phyloP scores from a whole-genome alignment of 2,329 filamentous ascomycete species.

The Plectosphaerella cucumerina region DNA sequence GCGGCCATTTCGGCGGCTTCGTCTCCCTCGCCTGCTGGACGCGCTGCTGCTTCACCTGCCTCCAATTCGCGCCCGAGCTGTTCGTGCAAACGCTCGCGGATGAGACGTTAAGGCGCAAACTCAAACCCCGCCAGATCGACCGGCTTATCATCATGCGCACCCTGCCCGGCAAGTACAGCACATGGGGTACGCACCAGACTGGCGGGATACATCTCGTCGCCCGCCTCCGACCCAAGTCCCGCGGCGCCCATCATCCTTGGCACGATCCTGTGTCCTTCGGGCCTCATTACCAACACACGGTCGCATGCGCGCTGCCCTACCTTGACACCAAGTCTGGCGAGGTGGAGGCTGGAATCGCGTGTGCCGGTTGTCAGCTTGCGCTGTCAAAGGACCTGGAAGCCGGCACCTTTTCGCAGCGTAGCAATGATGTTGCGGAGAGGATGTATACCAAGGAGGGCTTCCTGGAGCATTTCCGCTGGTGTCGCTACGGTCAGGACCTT shows the following conservation, averaged over 20 bases:
- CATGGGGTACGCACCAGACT: no score
- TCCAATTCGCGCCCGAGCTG: constrained; percentile 15
- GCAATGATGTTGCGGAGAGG: constrained; percentile 17
- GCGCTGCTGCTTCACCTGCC: constrained; percentile 23
- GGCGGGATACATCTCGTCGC: no score
- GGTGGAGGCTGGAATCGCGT: constrained; percentile 24
- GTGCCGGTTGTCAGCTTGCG: constrained; percentile 26
- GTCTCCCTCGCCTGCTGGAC: constrained; percentile 20
- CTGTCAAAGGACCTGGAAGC: constrained; percentile 16
- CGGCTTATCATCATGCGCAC: constrained; percentile 14
- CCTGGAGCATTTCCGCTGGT: constrained; percentile 28
- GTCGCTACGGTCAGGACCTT: constrained; percentile 25
- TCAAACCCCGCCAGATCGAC: no score
- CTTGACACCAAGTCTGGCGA: constrained; percentile 18
- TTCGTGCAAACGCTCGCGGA: constrained; percentile 15
- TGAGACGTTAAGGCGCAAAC: no score
- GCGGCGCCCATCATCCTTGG: no score
- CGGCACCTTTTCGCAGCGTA: constrained; percentile 10
- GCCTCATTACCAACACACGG: constrained; percentile 26
- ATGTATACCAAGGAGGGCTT: constrained; percentile 24
- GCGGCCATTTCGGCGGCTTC: constrained; percentile 18
- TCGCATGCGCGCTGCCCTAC: constrained; percentile 20
- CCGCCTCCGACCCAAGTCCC: no score
- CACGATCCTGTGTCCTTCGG: no score
- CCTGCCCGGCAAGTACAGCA: no score